Conservation (phyloP, 306 rosid species). For the Lathyrus tuberosus region DNA sequence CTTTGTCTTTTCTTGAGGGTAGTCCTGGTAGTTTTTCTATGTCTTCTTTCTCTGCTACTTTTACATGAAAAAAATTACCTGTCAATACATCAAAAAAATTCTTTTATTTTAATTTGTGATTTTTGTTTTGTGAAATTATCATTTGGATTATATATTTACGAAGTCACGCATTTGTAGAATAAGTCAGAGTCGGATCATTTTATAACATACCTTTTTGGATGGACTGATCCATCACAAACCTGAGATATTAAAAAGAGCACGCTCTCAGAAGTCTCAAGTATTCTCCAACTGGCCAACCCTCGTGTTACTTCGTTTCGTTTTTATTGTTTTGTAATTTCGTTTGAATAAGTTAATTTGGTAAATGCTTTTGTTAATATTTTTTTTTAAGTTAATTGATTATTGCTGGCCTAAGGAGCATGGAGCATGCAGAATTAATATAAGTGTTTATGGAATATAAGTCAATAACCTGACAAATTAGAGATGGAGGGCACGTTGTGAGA, state of each 20-base stretch:
- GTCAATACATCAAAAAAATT: conserved; percentile 21
- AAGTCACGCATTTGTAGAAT: too few relatives aligned
- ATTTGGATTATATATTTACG: neutral
- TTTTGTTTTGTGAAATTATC: conserved; percentile 6
- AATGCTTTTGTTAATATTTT: neutral
- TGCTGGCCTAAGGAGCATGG: conserved; percentile 22
- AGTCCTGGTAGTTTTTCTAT: conserved; percentile 37
- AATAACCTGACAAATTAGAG: conserved; percentile 2
- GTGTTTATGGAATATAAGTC: conserved; percentile 17
- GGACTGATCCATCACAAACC: too few relatives aligned
- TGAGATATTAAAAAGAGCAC: too few relatives aligned
- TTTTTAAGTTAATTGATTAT: neutral
- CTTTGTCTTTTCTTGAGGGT: conserved; percentile 42
- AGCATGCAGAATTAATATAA: conserved; percentile 27
- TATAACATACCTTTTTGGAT: too few relatives aligned
- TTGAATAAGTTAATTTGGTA: conserved; percentile 20
- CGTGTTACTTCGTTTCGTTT: neutral
- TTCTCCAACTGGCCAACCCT: too few relatives aligned
- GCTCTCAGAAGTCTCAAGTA: too few relatives aligned
- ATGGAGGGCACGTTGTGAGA: conserved; percentile 33
- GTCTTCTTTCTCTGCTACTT: conserved; percentile 40
- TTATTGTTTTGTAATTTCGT: neutral
- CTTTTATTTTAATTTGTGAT: conserved; percentile 33
- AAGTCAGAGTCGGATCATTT: too few relatives aligned
- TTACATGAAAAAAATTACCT: conserved; percentile 3